Conservation (phyloP, 163 green algal genomes). For the Scenedesmus sp. region DNA sequence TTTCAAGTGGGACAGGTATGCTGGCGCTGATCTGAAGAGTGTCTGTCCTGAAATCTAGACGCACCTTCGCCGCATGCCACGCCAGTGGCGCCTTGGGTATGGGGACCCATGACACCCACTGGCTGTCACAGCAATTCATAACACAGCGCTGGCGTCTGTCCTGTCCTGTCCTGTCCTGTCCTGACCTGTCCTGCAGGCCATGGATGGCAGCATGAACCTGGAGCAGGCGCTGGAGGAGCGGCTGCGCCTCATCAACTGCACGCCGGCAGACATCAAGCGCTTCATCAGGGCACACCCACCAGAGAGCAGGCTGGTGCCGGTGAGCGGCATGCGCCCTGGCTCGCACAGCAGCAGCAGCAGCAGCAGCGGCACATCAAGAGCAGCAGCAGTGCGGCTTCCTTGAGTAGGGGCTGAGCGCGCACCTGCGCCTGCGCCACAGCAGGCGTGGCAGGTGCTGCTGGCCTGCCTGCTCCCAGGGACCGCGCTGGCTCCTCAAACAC, state of each 20-base stretch:
- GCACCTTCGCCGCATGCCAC: too few relatives aligned
- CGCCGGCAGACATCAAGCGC: constrained; percentile 73
- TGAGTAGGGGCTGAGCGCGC: background rate
- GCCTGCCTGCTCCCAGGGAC: too few relatives aligned
- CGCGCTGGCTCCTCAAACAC: too few relatives aligned
- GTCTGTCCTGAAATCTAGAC: too few relatives aligned
- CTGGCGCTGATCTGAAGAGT: too few relatives aligned
- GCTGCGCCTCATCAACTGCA: constrained; percentile 80
- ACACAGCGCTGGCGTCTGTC: constrained; percentile 58
- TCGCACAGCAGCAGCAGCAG: constrained; percentile 3
- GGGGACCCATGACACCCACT: too few relatives aligned
- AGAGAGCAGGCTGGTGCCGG: constrained; percentile 10
- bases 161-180: background rate
- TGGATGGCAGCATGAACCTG: constrained; percentile 81
- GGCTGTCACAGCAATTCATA: too few relatives aligned
- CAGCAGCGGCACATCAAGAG: background rate
- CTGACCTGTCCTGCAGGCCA: constrained; percentile 65
- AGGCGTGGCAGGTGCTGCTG: too few relatives aligned
- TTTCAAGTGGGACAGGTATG: too few relatives aligned
- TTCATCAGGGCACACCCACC: constrained; percentile 75
- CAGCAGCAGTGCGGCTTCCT: background rate
- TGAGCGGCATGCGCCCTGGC: too few relatives aligned
- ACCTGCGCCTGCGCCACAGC: too few relatives aligned
- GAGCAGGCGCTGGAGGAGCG: constrained; percentile 75
- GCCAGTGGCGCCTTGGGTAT: too few relatives aligned